Conservation (phyloP, 1,284 basidiomycete species). For the Apiotrichum gracile region DNA sequence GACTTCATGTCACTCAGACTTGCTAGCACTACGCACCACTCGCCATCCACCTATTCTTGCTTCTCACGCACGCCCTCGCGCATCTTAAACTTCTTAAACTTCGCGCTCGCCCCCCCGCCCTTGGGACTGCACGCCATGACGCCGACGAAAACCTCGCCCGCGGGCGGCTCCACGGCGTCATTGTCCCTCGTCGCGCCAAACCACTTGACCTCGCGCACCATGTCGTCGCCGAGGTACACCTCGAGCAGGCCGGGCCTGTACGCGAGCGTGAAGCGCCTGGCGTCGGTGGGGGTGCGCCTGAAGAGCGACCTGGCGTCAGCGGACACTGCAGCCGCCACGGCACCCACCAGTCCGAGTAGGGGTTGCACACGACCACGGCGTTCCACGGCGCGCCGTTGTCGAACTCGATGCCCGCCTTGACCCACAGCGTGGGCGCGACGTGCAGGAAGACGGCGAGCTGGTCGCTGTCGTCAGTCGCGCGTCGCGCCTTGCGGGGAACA, state of each 20-base stretch:
- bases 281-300: constrained; percentile 3
- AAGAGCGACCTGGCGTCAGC: constrained; percentile 14
- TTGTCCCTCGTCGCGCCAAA: constrained; percentile 15
- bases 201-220: constrained; percentile 30
- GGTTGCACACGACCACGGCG: constrained; percentile 25
- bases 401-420: constrained; percentile 31
- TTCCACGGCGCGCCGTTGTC: constrained; percentile 26
- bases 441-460: constrained; percentile 28
- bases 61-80: constrained; percentile 14
- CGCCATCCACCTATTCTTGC: too few species aligned
- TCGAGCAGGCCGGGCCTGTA: constrained; percentile 6
- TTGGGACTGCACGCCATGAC: constrained; percentile 32
- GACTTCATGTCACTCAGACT: too few species aligned
- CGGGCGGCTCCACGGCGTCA: neutral
- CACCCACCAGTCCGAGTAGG: constrained; percentile 34
- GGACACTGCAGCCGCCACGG: neutral
- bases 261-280: constrained; percentile 20
- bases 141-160: constrained; percentile 22
- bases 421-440: constrained; percentile 22
- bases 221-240: constrained; percentile 26
- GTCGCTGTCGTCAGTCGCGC: constrained; percentile 19
- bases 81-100: constrained; percentile 21
- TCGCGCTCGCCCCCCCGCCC: constrained; percentile 16
- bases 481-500: neutral
- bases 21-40: too few species aligned